Percentiles rank a stretch among this genome's conserved stretches.
Conservation (phyloP, 345 rosid species). For the Sonneratia caseolaris region DNA sequence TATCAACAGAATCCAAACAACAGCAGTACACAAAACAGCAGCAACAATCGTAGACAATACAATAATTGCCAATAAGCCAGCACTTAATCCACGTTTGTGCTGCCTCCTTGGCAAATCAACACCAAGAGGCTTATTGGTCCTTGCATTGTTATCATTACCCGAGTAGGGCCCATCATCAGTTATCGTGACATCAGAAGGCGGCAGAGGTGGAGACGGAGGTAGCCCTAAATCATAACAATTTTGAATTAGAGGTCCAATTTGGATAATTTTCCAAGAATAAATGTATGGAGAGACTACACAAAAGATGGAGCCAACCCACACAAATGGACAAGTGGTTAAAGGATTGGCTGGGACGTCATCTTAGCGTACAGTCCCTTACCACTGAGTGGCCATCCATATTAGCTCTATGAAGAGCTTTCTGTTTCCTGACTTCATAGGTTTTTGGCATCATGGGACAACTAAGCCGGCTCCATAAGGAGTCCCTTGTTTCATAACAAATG, state of each 20-base stretch:
- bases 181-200: conserved; percentile 40
- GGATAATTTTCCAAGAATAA: not conserved
- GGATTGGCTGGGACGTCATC: not conserved
- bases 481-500: not conserved
- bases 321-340: not conserved
- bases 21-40: conserved; percentile 42
- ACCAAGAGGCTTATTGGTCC: conserved; percentile 72
- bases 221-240: conserved; percentile 40
- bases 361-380: not conserved
- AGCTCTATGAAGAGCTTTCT: not conserved
- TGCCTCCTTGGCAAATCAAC: conserved; percentile 57
- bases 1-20: conserved; percentile 50
- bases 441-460: not conserved
- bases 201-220: conserved; percentile 81
- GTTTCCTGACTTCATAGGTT: not conserved
- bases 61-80: conserved; percentile 54
- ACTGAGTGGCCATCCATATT: not conserved
- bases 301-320: not conserved
- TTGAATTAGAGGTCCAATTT: not conserved
- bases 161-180: conserved; percentile 61
- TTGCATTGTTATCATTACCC: conserved; percentile 39
- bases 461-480: not conserved
- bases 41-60: conserved; percentile 58
- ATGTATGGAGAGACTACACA: not conserved
- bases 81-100: conserved; percentile 40